Percentiles rank a stretch among this genome's conserved stretches.
Evolutionary conservation across 2,329 filamentous ascomycete genomes (phyloP).

Genomic region (Epichloe bromicola): DNA sequence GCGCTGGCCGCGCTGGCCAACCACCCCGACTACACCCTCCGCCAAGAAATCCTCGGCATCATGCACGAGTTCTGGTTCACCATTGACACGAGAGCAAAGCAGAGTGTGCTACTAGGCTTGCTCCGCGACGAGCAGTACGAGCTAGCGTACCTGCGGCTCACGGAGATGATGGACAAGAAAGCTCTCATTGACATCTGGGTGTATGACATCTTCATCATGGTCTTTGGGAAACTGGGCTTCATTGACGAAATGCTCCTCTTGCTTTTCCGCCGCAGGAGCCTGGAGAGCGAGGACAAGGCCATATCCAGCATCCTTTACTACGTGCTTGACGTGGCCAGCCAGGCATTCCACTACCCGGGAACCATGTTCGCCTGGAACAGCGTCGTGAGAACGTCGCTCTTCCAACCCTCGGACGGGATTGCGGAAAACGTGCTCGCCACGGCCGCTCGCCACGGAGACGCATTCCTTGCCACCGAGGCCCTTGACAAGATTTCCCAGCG

Average conservation of each 20-base stretch:
- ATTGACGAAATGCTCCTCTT: slow-evolving; percentile 64
- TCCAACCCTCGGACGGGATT: slow-evolving; percentile 42
- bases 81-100: slow-evolving; percentile 42
- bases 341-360: slow-evolving; percentile 47
- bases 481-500: slow-evolving; percentile 34
- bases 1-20: slow-evolving; percentile 61
- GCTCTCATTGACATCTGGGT: slow-evolving; percentile 56
- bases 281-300: slow-evolving; percentile 22
- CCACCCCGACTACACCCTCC: slow-evolving; percentile 73
- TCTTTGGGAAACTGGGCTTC: slow-evolving; percentile 58
- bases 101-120: slow-evolving; percentile 58
- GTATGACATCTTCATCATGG: slow-evolving; percentile 63
- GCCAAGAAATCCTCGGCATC: slow-evolving; percentile 55
- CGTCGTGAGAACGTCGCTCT: slow-evolving; percentile 34
- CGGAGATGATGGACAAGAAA: slow-evolving; percentile 47
- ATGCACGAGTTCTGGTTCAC: slow-evolving; percentile 59
- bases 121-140: slow-evolving; percentile 76
- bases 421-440: slow-evolving; percentile 58
- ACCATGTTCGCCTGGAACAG: slow-evolving; percentile 60
- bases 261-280: slow-evolving; percentile 40
- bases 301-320: slow-evolving; percentile 51
- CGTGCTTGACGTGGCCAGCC: slow-evolving; percentile 63
- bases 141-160: slow-evolving; percentile 58
- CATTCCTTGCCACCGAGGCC: slow-evolving; percentile 55
- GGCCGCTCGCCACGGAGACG: slow-evolving; percentile 56